Percentiles rank a stretch among this genome's conserved stretches.
phyloP scores from a whole-genome alignment of 176 grass and related monocot species.

The Oryza glaberrima region DNA sequence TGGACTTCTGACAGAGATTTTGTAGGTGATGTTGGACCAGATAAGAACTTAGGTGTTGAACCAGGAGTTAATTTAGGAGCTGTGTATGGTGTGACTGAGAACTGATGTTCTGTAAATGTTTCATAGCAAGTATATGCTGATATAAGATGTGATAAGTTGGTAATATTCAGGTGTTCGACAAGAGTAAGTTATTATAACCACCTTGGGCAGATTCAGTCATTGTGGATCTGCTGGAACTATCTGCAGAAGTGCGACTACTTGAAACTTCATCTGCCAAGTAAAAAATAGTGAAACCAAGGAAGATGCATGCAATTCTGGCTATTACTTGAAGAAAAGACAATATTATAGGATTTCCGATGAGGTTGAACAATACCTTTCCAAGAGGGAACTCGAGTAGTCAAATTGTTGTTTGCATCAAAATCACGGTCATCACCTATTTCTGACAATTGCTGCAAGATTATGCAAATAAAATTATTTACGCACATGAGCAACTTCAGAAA shows the following conservation, averaged over 20 bases:
- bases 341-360: constrained; percentile 20
- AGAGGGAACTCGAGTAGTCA: constrained; percentile 44
- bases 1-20: constrained; percentile 54
- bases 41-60: constrained; percentile 65
- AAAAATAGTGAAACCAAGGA: constrained; percentile 23
- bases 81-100: constrained; percentile 70
- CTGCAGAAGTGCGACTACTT: constrained; percentile 47
- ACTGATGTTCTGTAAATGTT: constrained; percentile 63
- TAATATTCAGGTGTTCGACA: constrained; percentile 14
- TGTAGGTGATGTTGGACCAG: constrained; percentile 71
- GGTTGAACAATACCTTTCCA: constrained; percentile 58
- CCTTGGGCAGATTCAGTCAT: constrained; percentile 57
- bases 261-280: constrained; percentile 65
- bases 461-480: constrained; percentile 26
- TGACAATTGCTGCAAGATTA: constrained; percentile 66
- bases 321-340: constrained; percentile 13
- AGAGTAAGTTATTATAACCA: constrained; percentile 44
- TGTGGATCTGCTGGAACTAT: constrained; percentile 54
- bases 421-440: constrained; percentile 56
- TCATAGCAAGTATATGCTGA: constrained; percentile 36
- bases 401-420: constrained; percentile 46
- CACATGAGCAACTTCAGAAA: constrained; percentile 15
- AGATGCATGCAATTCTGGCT: neutral
- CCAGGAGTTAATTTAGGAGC: constrained; percentile 45
- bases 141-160: neutral